phyloP scores from a whole-genome alignment of 176 grass and related monocot species.

The Aegilops bicornis region DNA sequence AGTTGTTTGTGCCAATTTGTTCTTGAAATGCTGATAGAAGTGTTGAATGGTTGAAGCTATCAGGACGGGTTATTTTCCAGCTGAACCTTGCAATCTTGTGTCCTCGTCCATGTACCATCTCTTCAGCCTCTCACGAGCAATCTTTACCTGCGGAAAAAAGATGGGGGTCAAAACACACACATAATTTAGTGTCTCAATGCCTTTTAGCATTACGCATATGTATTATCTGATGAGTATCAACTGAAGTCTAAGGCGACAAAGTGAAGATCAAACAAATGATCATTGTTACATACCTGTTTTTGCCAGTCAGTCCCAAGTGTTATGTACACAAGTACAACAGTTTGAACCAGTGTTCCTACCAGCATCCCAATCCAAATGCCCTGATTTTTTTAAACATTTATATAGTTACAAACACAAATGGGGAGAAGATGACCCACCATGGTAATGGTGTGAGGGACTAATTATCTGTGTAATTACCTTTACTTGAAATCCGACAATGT shows the following conservation, averaged over 20 bases:
- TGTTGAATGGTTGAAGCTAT: too few relatives aligned
- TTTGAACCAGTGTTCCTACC: constrained; percentile 69
- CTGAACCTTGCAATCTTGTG: constrained; percentile 10
- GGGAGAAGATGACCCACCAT: not conserved
- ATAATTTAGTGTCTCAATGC: not conserved
- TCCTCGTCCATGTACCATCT: constrained; percentile 60
- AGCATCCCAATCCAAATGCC: constrained; percentile 97
- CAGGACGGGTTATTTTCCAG: not conserved
- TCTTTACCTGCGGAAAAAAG: constrained; percentile 38
- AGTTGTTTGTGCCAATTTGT: not conserved
- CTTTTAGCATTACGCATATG: not conserved
- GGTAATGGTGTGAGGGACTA: not conserved
- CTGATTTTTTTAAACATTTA: constrained; percentile 19
- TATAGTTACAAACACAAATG: not conserved
- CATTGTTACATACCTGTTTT: constrained; percentile 39
- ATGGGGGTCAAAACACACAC: not conserved
- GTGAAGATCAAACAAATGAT: not conserved
- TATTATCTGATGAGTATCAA: not conserved
- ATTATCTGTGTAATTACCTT: constrained; percentile 38
- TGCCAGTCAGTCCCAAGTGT: constrained; percentile 71
- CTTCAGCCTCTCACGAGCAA: constrained; percentile 55
- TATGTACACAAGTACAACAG: constrained; percentile 59
- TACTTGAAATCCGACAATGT: constrained; percentile 51
- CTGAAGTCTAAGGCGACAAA: not conserved
- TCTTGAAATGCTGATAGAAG: not conserved